Evolutionary conservation across 2,329 filamentous ascomycete species (phyloP), one percentile per base, ranked within the genome.

Genomic region (Sporothrix phasma): DNA sequence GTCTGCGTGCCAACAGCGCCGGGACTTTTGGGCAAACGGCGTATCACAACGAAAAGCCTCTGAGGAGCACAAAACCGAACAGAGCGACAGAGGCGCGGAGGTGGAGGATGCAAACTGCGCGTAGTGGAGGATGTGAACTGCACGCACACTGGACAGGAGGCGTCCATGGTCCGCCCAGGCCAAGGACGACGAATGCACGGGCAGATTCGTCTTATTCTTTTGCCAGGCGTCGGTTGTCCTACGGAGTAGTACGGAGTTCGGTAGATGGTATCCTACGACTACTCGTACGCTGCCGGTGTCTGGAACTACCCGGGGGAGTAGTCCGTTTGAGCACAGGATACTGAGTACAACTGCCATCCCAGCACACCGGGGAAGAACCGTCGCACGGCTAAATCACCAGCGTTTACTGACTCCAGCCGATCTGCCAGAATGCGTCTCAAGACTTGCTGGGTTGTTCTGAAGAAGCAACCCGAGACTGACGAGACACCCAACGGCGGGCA

Each of bases 341-440:
- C n/a, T n/a, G n/a, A n/a, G 15, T 39, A 5, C 34, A 39, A 39
- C 15, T 54, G 19, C 19, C 37, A 58, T 43, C 54, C 29, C 34
- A 37, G 15, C 15, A 37, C 15, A 37, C n/a, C n/a, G n/a, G n/a
- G n/a, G 34, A 37, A 3, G 11, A 37, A 10, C n/a, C 13, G 15
- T 54, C 10, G 47, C 47, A 8, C 19, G 51, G 31, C n/a, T 39
- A 19, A 56, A 24, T 56, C 29, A 29, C 37, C 22, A 29, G 54
- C 37, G n/a, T 49, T 11, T 41, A 15, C 45, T 53, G 45, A 31
- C 6, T 19, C 46, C 31, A 31, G 61, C n/a, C 13, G 63, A 65
- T 65, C 63, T 37, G 26, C 63, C 63, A 37, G 58, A 58, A 62
- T 31, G 10, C 59, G 59, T 58, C 58, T 62, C 58, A 62, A 59